phyloP scores from a whole-genome alignment of 257 asterid genomes.

The Fraxinus cuspidata region DNA sequence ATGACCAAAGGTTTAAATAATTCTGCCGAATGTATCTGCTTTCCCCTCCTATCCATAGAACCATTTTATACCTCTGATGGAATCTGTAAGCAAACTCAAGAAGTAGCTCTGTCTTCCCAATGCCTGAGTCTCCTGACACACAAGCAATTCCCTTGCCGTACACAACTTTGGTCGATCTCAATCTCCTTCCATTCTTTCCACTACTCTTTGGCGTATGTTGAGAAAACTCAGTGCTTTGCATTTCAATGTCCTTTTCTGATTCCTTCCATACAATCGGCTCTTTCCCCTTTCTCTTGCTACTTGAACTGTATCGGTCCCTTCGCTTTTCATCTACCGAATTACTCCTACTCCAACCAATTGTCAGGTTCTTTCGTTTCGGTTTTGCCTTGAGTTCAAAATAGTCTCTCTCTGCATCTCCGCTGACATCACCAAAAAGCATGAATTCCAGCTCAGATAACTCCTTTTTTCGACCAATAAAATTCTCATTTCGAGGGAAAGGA shows the following conservation, averaged over 20 bases:
- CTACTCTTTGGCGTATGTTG: constrained; percentile 38
- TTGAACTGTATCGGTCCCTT: constrained; percentile 37
- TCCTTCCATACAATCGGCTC: constrained; percentile 81
- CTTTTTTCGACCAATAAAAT: constrained; percentile 79
- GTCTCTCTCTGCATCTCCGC: constrained; percentile 65
- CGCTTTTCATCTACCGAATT: constrained; percentile 63
- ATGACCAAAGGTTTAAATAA: constrained; percentile 72
- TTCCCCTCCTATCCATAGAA: constrained; percentile 87
- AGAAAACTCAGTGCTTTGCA: constrained; percentile 55
- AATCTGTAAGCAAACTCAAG: constrained; percentile 72
- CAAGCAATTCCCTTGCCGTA: constrained; percentile 88
- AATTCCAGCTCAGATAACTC: constrained; percentile 79
- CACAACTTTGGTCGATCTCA: constrained; percentile 53
- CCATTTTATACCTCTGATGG: constrained; percentile 83
- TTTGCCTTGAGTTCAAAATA: constrained; percentile 77
- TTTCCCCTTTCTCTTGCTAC: constrained; percentile 66
- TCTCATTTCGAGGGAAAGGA: constrained; percentile 74
- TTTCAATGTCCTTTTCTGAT: constrained; percentile 79
- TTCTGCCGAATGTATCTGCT: constrained; percentile 71
- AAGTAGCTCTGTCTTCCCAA: constrained; percentile 84
- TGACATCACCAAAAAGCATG: constrained; percentile 78
- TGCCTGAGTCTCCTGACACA: constrained; percentile 78
- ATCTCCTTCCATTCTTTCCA: constrained; percentile 56
- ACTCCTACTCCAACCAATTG: constrained; percentile 75
- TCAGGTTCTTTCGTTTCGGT: constrained; percentile 66